phyloP scores from a whole-genome alignment of 345 rosid genomes.

The Anacardium occidentale region DNA sequence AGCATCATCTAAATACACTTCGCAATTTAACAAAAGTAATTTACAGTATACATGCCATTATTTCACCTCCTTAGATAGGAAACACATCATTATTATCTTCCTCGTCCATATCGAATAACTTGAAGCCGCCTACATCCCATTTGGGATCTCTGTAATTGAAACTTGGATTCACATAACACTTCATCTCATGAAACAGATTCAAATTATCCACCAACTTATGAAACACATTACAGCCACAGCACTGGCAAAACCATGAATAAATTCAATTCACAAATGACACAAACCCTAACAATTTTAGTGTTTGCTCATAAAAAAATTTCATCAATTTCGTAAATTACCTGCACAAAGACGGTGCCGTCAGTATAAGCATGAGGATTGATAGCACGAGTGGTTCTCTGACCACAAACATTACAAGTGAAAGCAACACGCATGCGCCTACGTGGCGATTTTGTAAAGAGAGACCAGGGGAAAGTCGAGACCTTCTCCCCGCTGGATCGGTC shows the following conservation, averaged over 20 bases:
- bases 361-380: conserved; percentile 90
- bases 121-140: conserved; percentile 64
- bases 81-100: conserved; percentile 38
- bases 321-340: conserved; percentile 36
- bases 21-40: conserved; percentile 27
- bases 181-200: conserved; percentile 88
- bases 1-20: conserved; percentile 26
- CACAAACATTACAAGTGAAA: conserved; percentile 85
- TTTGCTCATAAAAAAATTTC: not conserved
- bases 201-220: conserved; percentile 94
- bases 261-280: not conserved
- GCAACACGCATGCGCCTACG: conserved; percentile 93
- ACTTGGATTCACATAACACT: conserved; percentile 67
- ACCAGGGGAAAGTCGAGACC: conserved; percentile 85
- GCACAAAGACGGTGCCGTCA: conserved; percentile 92
- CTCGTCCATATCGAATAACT: conserved; percentile 47
- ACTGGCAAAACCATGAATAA: conserved; percentile 37
- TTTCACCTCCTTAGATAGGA: conserved; percentile 38
- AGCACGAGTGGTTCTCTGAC: conserved; percentile 90
- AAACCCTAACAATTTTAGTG: not conserved
- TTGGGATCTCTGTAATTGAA: conserved; percentile 54
- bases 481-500: conserved; percentile 44
- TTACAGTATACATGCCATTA: conserved; percentile 30
- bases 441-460: conserved; percentile 87
- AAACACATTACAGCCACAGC: conserved; percentile 90